Evolutionary conservation across 1,284 basidiomycete genomes (phyloP).

Genomic region (Puccinia polysora): DNA sequence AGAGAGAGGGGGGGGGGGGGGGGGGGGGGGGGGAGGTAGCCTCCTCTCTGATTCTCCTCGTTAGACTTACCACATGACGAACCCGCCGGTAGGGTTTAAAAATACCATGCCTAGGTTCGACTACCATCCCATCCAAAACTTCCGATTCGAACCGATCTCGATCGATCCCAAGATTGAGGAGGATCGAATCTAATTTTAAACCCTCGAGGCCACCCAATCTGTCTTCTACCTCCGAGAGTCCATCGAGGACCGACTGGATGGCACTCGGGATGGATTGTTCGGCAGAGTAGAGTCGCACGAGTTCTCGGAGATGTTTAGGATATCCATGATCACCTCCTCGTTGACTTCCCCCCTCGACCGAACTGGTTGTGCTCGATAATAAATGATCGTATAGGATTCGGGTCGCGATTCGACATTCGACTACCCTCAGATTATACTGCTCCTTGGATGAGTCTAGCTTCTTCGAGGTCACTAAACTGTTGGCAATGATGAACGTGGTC

Average conservation of each 20-base stretch:
- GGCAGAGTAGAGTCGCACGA: neutral
- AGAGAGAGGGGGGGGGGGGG: no score
- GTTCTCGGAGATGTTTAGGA: constrained; percentile 4
- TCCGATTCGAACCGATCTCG: constrained; percentile 9
- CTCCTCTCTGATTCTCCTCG: neutral
- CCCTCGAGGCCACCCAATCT: constrained; percentile 1
- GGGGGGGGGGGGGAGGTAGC: no score
- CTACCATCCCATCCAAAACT: constrained; percentile 19
- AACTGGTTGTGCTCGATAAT: neutral
- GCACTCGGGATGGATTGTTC: neutral
- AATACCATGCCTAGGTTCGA: neutral
- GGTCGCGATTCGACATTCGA: constrained; percentile 18
- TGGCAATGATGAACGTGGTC: constrained; percentile 28
- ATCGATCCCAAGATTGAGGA: neutral
- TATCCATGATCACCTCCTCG: neutral
- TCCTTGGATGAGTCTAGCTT: constrained; percentile 29
- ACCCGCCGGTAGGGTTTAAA: constrained; percentile 13
- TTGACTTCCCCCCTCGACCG: neutral
- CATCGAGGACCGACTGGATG: neutral
- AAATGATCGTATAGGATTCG: neutral
- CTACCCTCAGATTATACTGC: constrained; percentile 31
- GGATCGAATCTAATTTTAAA: neutral
- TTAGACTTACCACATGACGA: constrained; percentile 25
- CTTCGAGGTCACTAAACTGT: constrained; percentile 30
- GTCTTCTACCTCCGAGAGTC: neutral